These are phyloP conservation scores for Stephania cephalantha DNA, from an alignment of 164 flowering plant genomes.

Conservation along the genomic window DNA sequence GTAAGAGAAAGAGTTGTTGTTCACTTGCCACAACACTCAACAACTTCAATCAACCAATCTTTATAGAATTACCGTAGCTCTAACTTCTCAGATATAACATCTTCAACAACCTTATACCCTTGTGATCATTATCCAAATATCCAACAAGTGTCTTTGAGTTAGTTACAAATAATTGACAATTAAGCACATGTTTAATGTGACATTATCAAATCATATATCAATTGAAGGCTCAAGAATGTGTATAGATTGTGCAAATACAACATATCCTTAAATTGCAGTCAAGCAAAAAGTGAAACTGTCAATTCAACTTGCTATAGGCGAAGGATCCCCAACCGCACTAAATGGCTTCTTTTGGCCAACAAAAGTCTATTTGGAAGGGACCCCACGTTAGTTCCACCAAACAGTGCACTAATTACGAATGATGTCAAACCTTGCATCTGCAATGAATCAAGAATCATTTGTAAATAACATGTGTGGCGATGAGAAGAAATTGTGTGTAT, in stretches of 20 bases:
- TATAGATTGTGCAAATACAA: not conserved
- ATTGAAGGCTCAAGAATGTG: not conserved
- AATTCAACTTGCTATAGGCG: constrained; percentile 54
- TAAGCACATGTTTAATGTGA: no score
- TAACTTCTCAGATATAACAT: no score
- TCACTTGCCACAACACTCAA: no score
- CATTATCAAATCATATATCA: constrained; percentile 3
- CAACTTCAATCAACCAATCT: no score
- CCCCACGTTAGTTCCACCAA: no score
- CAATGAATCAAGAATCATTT: not conserved
- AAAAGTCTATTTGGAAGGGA: constrained; percentile 59
- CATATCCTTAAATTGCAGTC: not conserved
- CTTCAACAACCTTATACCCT: no score
- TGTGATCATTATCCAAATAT: no score
- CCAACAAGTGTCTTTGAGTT: no score
- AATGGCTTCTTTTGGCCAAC: constrained; percentile 84
- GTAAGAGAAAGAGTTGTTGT: no score
- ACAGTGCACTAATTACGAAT: no score
- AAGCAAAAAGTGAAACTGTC: not conserved
- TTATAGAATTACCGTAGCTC: no score
- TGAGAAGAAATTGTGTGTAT: not conserved
- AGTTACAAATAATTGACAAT: no score
- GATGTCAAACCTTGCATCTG: constrained; percentile 45
- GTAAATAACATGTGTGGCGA: not conserved
- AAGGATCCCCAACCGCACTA: constrained; percentile 59